A percentile compares a stretch with the other conserved stretches of the same genome.
Conservation (phyloP, 352 stramenopile species). For the Albugo laibachii region DNA sequence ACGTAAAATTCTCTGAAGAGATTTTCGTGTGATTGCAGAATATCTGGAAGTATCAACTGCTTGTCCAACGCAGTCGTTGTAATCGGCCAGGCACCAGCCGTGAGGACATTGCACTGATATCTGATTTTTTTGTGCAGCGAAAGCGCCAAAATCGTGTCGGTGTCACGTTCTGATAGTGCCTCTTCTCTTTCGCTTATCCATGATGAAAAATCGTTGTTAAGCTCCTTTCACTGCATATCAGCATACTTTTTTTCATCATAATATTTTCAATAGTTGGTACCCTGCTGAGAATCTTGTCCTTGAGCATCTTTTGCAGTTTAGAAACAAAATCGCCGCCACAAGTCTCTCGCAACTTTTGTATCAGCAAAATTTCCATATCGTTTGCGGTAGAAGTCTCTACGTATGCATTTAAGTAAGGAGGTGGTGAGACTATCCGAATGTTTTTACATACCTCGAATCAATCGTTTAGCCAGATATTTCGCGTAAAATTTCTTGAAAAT, state of each 20-base stretch:
- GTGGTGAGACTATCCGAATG: neutral
- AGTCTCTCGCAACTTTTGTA: conserved; percentile 71
- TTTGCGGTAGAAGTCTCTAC: conserved; percentile 41
- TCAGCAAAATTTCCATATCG: conserved; percentile 55
- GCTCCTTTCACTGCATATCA: conserved; percentile 18
- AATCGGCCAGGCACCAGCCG: conserved; percentile 67
- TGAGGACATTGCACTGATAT: conserved; percentile 67
- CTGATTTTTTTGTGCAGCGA: conserved; percentile 28
- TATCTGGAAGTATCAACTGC: conserved; percentile 31
- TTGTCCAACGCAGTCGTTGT: conserved; percentile 28
- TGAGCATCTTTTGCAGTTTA: conserved; percentile 78
- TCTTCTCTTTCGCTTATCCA: conserved; percentile 52
- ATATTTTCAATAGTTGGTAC: conserved; percentile 11
- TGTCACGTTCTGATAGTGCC: conserved; percentile 16
- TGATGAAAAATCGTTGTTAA: conserved; percentile 34
- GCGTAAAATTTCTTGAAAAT: conserved; percentile 81
- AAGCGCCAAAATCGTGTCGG: conserved; percentile 20
- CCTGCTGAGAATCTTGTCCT: conserved; percentile 72
- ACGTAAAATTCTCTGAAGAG: conserved; percentile 74
- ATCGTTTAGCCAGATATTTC: conserved; percentile 60
- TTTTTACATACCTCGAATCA: conserved; percentile 52
- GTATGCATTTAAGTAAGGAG: neutral
- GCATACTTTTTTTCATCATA: neutral
- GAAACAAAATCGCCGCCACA: conserved; percentile 74
- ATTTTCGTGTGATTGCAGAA: conserved; percentile 32